phyloP scores from a whole-genome alignment of 139 green algal species.

The Chlorella sp. region DNA sequence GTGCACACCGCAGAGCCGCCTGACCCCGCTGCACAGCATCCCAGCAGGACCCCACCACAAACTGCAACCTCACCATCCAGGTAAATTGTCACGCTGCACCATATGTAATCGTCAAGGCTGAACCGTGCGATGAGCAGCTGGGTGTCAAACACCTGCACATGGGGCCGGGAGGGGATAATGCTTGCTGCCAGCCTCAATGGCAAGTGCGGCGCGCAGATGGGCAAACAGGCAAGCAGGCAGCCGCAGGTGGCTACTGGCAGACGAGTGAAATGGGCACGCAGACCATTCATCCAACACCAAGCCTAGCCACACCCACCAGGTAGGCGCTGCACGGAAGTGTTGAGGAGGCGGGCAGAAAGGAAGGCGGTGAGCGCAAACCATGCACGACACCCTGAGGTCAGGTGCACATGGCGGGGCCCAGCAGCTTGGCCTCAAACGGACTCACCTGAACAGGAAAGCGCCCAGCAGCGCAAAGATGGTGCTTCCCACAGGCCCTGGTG shows the following conservation, averaged over 20 bases:
- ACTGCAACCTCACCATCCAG: constrained; percentile 26
- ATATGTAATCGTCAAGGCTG: constrained; percentile 78
- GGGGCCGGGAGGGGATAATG: too few species aligned
- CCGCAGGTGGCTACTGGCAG: too few species aligned
- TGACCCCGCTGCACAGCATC: too few species aligned
- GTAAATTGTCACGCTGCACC: constrained; percentile 71
- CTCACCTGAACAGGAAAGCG: constrained; percentile 63
- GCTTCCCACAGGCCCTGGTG: constrained; percentile 38
- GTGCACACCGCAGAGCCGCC: too few species aligned
- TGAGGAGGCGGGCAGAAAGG: background rate
- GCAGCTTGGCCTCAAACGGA: background rate
- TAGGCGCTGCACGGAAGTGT: background rate
- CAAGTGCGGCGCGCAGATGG: too few species aligned
- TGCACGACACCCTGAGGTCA: background rate
- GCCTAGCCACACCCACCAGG: background rate
- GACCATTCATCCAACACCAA: too few species aligned
- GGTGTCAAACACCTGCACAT: constrained; percentile 4
- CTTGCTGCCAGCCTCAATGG: too few species aligned
- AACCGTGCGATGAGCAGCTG: constrained; percentile 25
- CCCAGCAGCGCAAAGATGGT: constrained; percentile 69
- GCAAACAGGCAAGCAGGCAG: too few species aligned
- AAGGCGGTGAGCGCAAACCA: background rate
- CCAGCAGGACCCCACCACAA: too few species aligned
- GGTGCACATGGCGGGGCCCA: background rate
- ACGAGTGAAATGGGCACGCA: too few species aligned